phyloP scores from a whole-genome alignment of 805 yeast genomes.

The Wickerhamiella parazyma region DNA sequence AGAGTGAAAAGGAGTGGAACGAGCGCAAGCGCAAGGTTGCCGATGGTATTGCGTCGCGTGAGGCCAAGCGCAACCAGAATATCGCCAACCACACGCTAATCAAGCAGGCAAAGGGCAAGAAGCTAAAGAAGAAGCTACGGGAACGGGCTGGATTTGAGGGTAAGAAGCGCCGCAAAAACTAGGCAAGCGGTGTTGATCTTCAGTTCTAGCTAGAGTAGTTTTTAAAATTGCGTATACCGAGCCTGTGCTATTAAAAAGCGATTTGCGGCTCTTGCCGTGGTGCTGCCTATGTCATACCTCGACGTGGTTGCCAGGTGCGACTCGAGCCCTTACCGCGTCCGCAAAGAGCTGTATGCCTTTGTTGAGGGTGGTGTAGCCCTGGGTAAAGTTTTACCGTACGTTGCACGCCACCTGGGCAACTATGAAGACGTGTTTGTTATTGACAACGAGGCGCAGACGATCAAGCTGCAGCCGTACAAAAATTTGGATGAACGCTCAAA shows the following conservation, averaged over 20 bases:
- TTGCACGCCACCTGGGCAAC: slow-evolving; percentile 8
- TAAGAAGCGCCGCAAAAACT: slow-evolving; percentile 8
- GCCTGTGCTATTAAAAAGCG: too few species aligned
- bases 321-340: slow-evolving; percentile 5
- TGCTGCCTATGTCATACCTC: slow-evolving; percentile 3
- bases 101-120: slow-evolving; percentile 54
- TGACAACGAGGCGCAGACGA: not conserved
- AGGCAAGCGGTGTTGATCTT: not conserved
- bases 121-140: slow-evolving; percentile 42
- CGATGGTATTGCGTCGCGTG: slow-evolving; percentile 58
- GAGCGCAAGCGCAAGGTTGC: slow-evolving; percentile 74
- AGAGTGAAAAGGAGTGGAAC: slow-evolving; percentile 82
- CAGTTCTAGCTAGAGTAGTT: too few species aligned
- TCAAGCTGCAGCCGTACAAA: slow-evolving; percentile 1
- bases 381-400: slow-evolving; percentile 15
- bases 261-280: not conserved
- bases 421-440: not conserved
- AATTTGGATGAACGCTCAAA: slow-evolving; percentile 4
- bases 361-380: slow-evolving; percentile 23
- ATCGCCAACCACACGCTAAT: slow-evolving; percentile 25
- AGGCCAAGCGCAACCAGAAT: slow-evolving; percentile 85
- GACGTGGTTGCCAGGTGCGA: slow-evolving; percentile 10
- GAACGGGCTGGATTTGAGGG: slow-evolving; percentile 91
- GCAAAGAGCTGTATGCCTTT: slow-evolving; percentile 17
- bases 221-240: too few species aligned